phyloP scores from a whole-genome alignment of 345 rosid genomes.

The Lumnitzera racemosa region DNA sequence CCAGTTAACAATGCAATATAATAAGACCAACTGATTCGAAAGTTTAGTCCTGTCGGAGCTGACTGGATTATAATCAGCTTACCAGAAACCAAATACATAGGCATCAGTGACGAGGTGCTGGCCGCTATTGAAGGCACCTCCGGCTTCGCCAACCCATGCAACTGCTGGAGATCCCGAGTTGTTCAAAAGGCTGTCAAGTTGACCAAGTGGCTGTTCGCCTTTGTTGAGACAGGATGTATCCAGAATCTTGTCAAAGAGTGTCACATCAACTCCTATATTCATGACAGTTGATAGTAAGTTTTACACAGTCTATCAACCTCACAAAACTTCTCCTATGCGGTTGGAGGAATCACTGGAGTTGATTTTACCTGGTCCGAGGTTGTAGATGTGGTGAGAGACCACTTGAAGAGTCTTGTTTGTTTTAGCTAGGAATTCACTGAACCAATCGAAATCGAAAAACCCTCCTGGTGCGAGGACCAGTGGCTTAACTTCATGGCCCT shows the following conservation, averaged over 20 bases:
- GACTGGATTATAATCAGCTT: background rate
- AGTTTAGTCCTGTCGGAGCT: no score
- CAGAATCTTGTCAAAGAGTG: conserved; percentile 38
- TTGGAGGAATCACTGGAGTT: background rate
- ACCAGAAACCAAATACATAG: conserved; percentile 59
- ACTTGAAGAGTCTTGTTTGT: conserved; percentile 34
- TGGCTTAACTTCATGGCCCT: conserved; percentile 29
- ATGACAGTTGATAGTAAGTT: no score
- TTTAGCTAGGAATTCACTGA: conserved; percentile 21
- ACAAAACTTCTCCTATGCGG: no score
- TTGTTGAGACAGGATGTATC: conserved; percentile 37
- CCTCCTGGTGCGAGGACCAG: conserved; percentile 45
- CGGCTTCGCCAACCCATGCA: conserved; percentile 65
- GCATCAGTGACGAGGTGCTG: conserved; percentile 41
- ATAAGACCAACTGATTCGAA: no score
- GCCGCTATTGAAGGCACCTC: conserved; percentile 60
- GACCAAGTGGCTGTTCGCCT: conserved; percentile 14
- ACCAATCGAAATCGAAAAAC: conserved; percentile 33
- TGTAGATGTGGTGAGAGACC: conserved; percentile 56
- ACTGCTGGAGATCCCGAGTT: conserved; percentile 32
- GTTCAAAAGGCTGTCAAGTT: conserved; percentile 31
- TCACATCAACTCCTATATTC: conserved; percentile 30
- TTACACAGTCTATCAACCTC: no score
- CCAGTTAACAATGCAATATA: no score
- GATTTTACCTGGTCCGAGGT: conserved; percentile 41